Conservation (phyloP, 495 filamentous ascomycete genomes). For the Lasiosphaeris hirsuta region DNA sequence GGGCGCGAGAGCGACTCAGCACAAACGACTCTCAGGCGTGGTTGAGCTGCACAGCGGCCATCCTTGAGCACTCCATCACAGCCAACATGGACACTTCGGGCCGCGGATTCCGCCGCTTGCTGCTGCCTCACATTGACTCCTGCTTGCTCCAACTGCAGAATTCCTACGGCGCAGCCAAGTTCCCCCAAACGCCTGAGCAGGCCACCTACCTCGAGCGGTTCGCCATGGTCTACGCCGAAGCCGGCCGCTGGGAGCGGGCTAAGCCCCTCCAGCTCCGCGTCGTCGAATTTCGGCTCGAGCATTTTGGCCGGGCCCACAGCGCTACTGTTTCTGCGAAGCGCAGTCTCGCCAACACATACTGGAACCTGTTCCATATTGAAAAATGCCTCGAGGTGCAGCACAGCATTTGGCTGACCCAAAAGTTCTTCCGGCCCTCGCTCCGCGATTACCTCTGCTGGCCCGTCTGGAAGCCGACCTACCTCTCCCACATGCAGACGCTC, state of each 20-base stretch:
- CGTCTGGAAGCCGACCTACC: conserved; percentile 4
- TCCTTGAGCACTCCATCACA: conserved; percentile 2
- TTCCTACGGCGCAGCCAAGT: not conserved
- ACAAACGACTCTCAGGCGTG: conserved; percentile 2
- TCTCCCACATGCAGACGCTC: conserved; percentile 8
- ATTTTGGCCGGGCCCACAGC: not conserved
- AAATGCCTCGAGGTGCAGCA: conserved; percentile 2
- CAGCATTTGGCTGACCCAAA: conserved; percentile 5
- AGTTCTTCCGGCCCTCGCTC: conserved; percentile 5
- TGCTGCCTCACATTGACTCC: conserved; percentile 3
- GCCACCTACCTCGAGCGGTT: conserved; percentile 1
- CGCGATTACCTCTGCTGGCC: conserved; percentile 6
- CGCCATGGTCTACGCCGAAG: conserved; percentile 6
- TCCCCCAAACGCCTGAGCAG: not conserved
- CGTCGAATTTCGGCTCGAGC: not conserved
- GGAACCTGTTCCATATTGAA: conserved; percentile 4
- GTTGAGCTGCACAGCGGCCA: conserved; percentile 2
- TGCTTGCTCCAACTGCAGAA: not conserved
- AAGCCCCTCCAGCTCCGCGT: conserved; percentile 4
- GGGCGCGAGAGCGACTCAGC: not conserved
- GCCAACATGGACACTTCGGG: conserved; percentile 1
- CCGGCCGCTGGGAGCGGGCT: conserved; percentile 2
- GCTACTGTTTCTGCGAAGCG: not conserved
- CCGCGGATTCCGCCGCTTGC: not conserved
- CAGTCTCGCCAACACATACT: conserved; percentile 6